phyloP scores from a whole-genome alignment of 2,329 filamentous ascomycete species.

The Cladorrhinum sp. region DNA sequence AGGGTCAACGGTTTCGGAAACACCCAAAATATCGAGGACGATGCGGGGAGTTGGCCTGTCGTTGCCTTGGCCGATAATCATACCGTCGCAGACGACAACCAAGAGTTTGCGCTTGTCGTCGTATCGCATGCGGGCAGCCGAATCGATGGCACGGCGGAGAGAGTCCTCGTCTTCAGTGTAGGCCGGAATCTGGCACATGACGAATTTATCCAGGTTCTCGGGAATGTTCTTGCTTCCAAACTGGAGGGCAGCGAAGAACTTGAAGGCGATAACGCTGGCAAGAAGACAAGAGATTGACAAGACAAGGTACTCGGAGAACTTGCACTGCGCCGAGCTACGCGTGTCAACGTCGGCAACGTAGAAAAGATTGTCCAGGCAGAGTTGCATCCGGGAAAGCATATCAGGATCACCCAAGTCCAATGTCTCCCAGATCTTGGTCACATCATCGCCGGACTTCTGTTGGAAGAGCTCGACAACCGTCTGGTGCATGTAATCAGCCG shows the following conservation, averaged over 20 bases:
- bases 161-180: slow-evolving; percentile 99
- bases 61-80: slow-evolving; percentile 99
- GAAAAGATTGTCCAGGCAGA: slow-evolving; percentile 91
- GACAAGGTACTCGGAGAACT: slow-evolving; percentile 86
- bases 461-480: slow-evolving; percentile 75
- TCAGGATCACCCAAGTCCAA: slow-evolving; percentile 55
- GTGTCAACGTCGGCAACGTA: slow-evolving; percentile 92
- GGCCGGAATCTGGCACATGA: slow-evolving; percentile 95
- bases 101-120: slow-evolving; percentile 98
- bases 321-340: slow-evolving; percentile 77
- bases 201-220: slow-evolving; percentile 95
- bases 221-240: slow-evolving; percentile 89
- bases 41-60: slow-evolving; percentile 93
- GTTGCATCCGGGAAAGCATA: slow-evolving; percentile 65
- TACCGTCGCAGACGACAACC: slow-evolving; percentile 90
- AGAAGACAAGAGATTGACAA: slow-evolving; percentile 80
- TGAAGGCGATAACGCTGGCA: slow-evolving; percentile 82
- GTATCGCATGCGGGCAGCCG: slow-evolving; percentile 89
- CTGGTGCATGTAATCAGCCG: slow-evolving; percentile 77
- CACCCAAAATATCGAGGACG: slow-evolving; percentile 93
- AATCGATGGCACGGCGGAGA: slow-evolving; percentile 93
- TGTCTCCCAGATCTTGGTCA: slow-evolving; percentile 78
- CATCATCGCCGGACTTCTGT: slow-evolving; percentile 69
- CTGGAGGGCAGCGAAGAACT: slow-evolving; percentile 93
- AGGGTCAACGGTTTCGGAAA: slow-evolving; percentile 88